A percentile compares a stretch with the other conserved stretches of the same genome.
Evolutionary conservation across 345 rosid genomes (phyloP).

Genomic region (Eucalyptus erythrocorys): DNA sequence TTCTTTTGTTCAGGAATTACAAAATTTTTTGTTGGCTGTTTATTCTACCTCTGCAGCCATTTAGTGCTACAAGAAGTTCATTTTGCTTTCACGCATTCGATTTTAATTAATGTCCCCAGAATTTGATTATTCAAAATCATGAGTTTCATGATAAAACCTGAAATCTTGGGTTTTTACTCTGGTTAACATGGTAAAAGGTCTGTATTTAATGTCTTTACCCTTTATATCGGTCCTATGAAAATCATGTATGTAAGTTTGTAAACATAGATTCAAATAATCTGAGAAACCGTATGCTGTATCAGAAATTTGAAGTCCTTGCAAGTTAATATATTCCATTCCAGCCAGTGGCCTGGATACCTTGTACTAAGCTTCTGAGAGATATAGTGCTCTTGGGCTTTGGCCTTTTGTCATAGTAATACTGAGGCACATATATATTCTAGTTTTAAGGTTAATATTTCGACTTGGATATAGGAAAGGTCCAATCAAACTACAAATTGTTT

Average conservation of each 20-base stretch:
- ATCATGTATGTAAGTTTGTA: not conserved
- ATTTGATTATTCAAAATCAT: not conserved
- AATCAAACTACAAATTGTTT: not conserved
- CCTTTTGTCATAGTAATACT: not conserved
- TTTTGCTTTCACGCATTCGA: not conserved
- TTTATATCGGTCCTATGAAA: not conserved
- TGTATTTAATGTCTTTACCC: not conserved
- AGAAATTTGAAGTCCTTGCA: not conserved
- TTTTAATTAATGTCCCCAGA: not conserved
- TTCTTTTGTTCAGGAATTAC: not conserved
- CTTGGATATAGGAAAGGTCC: not conserved
- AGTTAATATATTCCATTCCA: not conserved
- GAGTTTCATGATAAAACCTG: not conserved
- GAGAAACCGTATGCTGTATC: not conserved
- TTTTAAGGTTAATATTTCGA: not conserved
- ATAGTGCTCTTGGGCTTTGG: not conserved
- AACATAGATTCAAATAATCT: not conserved
- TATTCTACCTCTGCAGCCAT: not conserved
- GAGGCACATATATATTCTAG: not conserved
- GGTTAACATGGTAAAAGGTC: not conserved
- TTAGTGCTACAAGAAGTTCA: not conserved
- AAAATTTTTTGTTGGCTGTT: not conserved
- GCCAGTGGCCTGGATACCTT: not conserved
- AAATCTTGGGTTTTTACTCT: not conserved
- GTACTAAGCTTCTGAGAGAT: not conserved